Base-by-base conservation (phyloP, 306 rosid genomes). In the Crataegus laevigata region DNA sequence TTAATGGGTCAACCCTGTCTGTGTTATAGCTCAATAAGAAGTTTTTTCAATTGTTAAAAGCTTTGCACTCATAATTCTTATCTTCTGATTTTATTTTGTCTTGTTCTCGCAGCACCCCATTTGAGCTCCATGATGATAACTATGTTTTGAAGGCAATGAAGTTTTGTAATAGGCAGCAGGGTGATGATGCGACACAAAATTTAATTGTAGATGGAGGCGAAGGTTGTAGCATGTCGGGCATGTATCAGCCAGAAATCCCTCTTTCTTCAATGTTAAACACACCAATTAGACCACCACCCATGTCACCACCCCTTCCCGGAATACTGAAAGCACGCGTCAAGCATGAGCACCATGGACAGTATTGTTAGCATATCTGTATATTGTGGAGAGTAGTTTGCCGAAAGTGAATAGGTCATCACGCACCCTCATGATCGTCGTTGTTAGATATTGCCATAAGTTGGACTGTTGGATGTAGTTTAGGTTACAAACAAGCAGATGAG, bases 111-210 rank as follows among this genome's bases (percentile, higher is more conserved):
- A 94, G 98, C 85, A 86, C 98, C 57, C 98, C 98, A 24, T 94
- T 94, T 81, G 97, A 94, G 96, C 91, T 94, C 81, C 98, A 94
- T 59, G 97, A 94, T 22, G 98, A 91, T 85, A 90, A 91, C 76
- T 94, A 89, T 76, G 97, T 91, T 58, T 86, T 92, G 65, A 92
- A 90, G 84, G 97, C 93, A 54, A 96, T 96, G 99, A 84, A 92
- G 61, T 89, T 94, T 73, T 84, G 90, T 66, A 90, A 88, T 34
- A 80, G 89, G 81, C 88, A 89, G 24, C 90, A 77, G 62, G 82
- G 65, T 54, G 96, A 88, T 75, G 83, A 83, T 66, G 65, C 40
- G 40, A 79, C 81, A 1, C 88, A 83, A 29, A 90, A 87, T 82
- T 78, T 83, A 73, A 45, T 52, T 55, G 78, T 76, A 0, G 91